phyloP scores from a whole-genome alignment of 192 early-diverging fungal species.

The Coemansia sp. region DNA sequence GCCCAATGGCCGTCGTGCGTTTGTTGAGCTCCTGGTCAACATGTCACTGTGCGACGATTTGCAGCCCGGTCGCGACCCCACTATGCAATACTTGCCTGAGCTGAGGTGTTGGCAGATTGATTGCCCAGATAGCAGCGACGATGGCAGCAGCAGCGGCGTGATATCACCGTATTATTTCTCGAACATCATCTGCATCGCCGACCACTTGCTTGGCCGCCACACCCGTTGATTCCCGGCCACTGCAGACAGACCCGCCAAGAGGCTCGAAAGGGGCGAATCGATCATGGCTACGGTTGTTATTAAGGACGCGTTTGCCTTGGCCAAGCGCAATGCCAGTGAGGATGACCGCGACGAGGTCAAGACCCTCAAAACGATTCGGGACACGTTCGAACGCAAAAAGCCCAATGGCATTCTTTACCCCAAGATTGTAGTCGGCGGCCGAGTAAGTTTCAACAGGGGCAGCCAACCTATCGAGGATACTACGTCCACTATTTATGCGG shows the following conservation, averaged over 20 bases:
- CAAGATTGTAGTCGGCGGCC: too few relatives aligned
- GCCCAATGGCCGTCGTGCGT: background rate
- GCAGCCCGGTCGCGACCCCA: conserved; percentile 17
- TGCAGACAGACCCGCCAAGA: too few relatives aligned
- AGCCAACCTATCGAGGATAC: too few relatives aligned
- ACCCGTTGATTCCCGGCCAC: conserved; percentile 16
- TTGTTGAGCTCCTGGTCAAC: conserved; percentile 9
- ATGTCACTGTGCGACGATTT: conserved; percentile 12
- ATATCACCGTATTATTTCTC: background rate
- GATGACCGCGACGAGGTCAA: too few relatives aligned
- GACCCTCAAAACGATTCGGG: too few relatives aligned
- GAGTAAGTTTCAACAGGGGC: too few relatives aligned
- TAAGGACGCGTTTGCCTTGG: too few relatives aligned
- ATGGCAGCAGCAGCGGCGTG: background rate
- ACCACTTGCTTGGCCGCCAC: conserved; percentile 12
- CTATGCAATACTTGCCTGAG: background rate
- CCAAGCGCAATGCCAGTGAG: too few relatives aligned
- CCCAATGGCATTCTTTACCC: too few relatives aligned
- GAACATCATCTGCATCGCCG: background rate
- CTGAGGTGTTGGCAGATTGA: conserved; percentile 3
- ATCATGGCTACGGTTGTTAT: too few relatives aligned
- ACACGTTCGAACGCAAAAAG: too few relatives aligned
- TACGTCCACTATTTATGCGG: too few relatives aligned
- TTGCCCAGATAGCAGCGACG: background rate
- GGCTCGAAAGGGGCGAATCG: background rate